These are phyloP conservation scores for Benincasa hispida DNA, from an alignment of 306 rosid genomes.

Conservation along the genomic window DNA sequence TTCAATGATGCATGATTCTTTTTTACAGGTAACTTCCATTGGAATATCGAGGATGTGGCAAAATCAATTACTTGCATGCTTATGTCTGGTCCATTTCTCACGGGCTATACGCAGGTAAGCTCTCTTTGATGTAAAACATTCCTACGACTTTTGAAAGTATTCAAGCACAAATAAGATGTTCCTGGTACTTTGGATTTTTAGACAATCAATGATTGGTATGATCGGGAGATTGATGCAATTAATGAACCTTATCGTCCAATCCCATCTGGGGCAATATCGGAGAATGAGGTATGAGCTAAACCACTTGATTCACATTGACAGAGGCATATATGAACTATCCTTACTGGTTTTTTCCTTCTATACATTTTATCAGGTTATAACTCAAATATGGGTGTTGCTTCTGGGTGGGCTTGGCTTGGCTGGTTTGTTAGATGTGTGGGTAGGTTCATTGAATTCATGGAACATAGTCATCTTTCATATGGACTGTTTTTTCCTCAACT, in stretches of 20 bases:
- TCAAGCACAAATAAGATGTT: conserved; percentile 3
- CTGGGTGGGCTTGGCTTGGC: conserved; percentile 76
- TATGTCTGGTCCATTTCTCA: conserved; percentile 92
- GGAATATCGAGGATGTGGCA: conserved; percentile 77
- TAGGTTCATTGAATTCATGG: conserved; percentile 27
- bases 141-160: conserved; percentile 3
- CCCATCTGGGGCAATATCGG: conserved; percentile 94
- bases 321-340: not conserved
- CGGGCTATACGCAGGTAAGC: conserved; percentile 86
- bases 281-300: conserved; percentile 53
- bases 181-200: conserved; percentile 15
- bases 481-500: conserved; percentile 15
- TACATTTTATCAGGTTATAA: conserved; percentile 50
- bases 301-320: not conserved
- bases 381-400: conserved; percentile 93
- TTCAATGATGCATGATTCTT: not conserved
- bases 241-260: conserved; percentile 98
- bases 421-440: conserved; percentile 84
- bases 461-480: not conserved
- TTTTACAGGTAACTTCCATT: conserved; percentile 76
- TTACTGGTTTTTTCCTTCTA: not conserved
- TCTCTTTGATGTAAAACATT: not conserved
- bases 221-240: conserved; percentile 92
- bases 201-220: conserved; percentile 98
- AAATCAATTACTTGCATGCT: conserved; percentile 83